These are phyloP conservation scores for Backusella psychrophila DNA, from an alignment of 192 early-diverging fungal genomes.

Conservation along the genomic window DNA sequence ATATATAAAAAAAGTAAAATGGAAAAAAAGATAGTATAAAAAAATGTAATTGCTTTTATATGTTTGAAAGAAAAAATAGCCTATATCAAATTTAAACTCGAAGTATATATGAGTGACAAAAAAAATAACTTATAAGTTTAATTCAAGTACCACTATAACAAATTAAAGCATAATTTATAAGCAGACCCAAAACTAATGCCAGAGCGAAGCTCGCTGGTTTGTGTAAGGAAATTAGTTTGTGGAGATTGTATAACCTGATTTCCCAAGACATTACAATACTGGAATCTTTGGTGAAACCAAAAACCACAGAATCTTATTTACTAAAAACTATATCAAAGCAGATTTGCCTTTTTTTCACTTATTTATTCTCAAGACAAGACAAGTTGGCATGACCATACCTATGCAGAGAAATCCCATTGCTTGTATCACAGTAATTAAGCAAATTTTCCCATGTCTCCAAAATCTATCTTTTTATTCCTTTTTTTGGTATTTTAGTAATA, in stretches of 20 bases:
- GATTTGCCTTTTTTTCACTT: not conserved
- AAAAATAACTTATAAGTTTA: not conserved
- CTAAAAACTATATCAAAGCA: not conserved
- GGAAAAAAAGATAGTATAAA: not conserved
- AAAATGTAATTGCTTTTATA: not conserved
- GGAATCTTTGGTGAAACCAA: not conserved
- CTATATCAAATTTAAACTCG: not conserved
- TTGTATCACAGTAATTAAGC: not conserved
- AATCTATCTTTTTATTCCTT: not conserved
- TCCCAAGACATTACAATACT: not conserved
- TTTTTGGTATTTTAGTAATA: conserved; percentile 1
- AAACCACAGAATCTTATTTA: not conserved
- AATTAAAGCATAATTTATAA: not conserved
- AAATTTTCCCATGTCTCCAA: not conserved
- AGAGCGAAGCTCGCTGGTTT: not conserved
- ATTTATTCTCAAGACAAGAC: not conserved
- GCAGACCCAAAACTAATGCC: not conserved
- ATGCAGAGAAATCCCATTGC: not conserved
- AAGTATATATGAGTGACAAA: not conserved
- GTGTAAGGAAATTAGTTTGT: not conserved
- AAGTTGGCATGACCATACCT: not conserved
- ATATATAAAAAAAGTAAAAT: not conserved
- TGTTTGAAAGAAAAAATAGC: not conserved
- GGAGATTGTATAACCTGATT: not conserved
- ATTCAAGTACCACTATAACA: not conserved